Evolutionary conservation across 176 grass and related monocot genomes (phyloP).

Genomic region (Ampelocalamus luodianensis): DNA sequence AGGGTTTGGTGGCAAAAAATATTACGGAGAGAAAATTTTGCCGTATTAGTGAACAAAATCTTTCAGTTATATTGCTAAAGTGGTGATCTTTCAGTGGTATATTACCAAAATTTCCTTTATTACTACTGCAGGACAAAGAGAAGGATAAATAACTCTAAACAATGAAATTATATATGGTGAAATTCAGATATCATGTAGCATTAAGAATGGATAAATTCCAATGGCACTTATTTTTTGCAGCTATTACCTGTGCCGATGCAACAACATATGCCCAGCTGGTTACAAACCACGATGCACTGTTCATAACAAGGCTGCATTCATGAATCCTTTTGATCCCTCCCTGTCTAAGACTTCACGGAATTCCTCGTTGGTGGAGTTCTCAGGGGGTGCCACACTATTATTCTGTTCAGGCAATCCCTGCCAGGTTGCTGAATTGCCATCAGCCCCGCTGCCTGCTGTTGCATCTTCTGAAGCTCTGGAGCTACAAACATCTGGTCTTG

Average conservation of each 20-base stretch:
- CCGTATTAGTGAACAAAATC: no score
- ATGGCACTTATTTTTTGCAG: conserved; percentile 25
- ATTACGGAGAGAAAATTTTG: no score
- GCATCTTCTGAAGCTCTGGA: conserved; percentile 33
- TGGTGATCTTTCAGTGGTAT: no score
- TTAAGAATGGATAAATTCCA: not conserved
- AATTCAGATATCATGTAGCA: conserved; percentile 15
- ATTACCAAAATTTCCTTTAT: no score
- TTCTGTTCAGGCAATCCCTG: conserved; percentile 43
- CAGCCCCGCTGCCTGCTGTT: conserved; percentile 34
- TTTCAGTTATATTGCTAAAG: no score
- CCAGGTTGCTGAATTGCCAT: conserved; percentile 39
- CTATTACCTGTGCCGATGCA: conserved; percentile 49
- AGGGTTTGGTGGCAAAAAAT: no score
- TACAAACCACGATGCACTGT: conserved; percentile 43
- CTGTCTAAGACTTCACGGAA: conserved; percentile 56
- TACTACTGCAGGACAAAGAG: not conserved
- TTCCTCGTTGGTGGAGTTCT: conserved; percentile 56
- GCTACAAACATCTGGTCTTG: conserved; percentile 37
- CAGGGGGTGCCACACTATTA: conserved; percentile 50
- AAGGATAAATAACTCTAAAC: conserved; percentile 20
- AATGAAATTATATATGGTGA: not conserved
- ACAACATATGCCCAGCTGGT: conserved; percentile 23
- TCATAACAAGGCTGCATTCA: conserved; percentile 53
- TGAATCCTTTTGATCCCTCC: conserved; percentile 33